These are phyloP conservation scores for Eragrostis nindensis DNA, from an alignment of 176 grass and related monocot species.

Conservation along the genomic window DNA sequence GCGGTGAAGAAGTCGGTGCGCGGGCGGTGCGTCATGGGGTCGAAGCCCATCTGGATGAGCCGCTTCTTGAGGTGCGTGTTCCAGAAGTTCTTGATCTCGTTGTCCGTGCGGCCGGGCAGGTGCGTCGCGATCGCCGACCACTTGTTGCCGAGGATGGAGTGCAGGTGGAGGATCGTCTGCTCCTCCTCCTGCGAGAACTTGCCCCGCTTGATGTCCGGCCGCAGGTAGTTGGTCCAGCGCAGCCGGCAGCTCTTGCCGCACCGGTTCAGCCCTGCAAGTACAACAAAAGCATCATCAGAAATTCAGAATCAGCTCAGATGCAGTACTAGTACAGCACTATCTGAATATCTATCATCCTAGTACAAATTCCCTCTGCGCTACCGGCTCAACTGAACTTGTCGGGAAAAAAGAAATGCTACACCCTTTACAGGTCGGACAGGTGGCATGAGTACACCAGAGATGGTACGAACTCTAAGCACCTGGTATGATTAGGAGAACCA, in stretches of 20 bases:
- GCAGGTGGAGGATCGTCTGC: slow-evolving; percentile 78
- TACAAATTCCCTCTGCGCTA: neutral
- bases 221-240: slow-evolving; percentile 92
- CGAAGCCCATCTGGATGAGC: slow-evolving; percentile 90
- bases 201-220: slow-evolving; percentile 83
- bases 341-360: too few species aligned
- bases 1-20: slow-evolving; percentile 79
- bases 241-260: slow-evolving; percentile 92
- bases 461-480: neutral
- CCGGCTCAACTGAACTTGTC: neutral
- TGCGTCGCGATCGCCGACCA: slow-evolving; percentile 83
- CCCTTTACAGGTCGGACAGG: too few species aligned
- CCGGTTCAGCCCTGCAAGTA: slow-evolving; percentile 64
- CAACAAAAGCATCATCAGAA: neutral
- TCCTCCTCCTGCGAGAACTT: slow-evolving; percentile 83
- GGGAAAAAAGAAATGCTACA: too few species aligned
- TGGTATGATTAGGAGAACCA: neutral
- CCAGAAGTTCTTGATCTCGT: slow-evolving; percentile 96
- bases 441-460: neutral
- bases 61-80: slow-evolving; percentile 97
- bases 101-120: slow-evolving; percentile 81
- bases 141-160: slow-evolving; percentile 83
- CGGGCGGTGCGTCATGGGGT: slow-evolving; percentile 89
- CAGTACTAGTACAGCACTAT: neutral
- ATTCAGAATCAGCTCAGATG: neutral